Evolutionary conservation across 176 grass and related monocot genomes (phyloP).

Genomic region (Dactylis glomerata): DNA sequence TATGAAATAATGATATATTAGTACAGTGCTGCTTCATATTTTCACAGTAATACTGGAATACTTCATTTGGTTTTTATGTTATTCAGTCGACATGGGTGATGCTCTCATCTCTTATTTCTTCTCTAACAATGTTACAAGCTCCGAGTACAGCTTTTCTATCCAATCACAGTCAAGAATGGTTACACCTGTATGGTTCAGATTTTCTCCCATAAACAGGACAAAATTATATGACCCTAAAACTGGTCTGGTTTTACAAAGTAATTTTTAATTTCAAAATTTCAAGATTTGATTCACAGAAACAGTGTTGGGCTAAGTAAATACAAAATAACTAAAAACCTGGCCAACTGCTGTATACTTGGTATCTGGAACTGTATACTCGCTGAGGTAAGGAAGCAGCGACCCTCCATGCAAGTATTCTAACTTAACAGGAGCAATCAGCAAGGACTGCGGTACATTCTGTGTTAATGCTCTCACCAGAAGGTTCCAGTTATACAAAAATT

Average conservation of each 20-base stretch:
- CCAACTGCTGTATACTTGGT: background rate
- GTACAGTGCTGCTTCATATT: background rate
- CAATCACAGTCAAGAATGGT: too few relatives aligned
- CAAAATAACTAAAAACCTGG: background rate
- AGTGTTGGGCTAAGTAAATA: background rate
- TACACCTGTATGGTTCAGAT: background rate
- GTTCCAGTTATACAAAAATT: slow-evolving; percentile 2
- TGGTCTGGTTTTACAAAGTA: background rate
- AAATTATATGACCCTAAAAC: background rate
- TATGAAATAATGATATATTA: background rate
- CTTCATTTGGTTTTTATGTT: background rate
- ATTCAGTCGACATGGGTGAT: background rate
- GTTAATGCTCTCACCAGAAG: background rate
- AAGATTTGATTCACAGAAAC: background rate
- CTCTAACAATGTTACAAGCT: background rate
- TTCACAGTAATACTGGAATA: background rate
- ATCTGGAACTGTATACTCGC: background rate
- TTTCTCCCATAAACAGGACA: background rate
- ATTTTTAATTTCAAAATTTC: background rate
- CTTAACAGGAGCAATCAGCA: background rate
- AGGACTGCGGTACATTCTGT: background rate
- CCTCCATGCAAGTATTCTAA: background rate
- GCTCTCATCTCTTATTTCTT: background rate
- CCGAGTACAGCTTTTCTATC: background rate
- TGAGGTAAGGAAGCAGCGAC: background rate